Base-by-base conservation (phyloP, 2,329 filamentous ascomycete genomes). In the Scleromitrula shiraiana region DNA sequence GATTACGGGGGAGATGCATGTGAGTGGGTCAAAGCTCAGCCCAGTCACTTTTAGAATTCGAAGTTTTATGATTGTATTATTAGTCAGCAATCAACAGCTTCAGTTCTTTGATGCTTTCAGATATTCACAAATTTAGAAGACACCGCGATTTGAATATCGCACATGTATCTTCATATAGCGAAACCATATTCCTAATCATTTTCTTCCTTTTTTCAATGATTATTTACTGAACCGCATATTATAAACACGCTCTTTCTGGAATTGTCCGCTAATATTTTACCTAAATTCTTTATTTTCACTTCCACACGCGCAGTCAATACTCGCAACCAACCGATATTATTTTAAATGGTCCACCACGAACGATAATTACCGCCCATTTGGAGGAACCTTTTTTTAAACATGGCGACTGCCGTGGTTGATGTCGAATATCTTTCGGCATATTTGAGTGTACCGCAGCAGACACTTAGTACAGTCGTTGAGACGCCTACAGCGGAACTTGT, bases 401-500 rank as follows among this genome's bases (percentile, higher is more conserved):
- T 84, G 80, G 78, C 75, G 67, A 72, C 71, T 60, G 72, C 72
- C 54, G 71, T 67, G 56, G 69, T 89, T 62, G 85, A 91, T 70
- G 71, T 83, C 57, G 77, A 76, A 67, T 88, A 86, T 68, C 70
- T 91, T 59, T 81, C 85, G 65, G 75, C 78, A 65, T 83, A 87
- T 62, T 78, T 85, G 61, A 76, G 78, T 62, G 70, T 90, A 64
- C 76, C 83, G 23, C 76, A 87, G 67, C 70, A 75, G 17, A 79
- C 76, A 22, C 64, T 91, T 41, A 70, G 75, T 40, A 72, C 75
- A 20, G 68, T 82, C 58, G 71, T 82, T 33, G 79, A 82, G 50
- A 73, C 77, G 32, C 86, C 86, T 41, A 96, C 89, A 3, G 71
- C 76, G 53, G 88, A 94, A 10, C 79, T 95, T 22, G 85, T 96